These are phyloP conservation scores for Dictyostelium brefeldianum DNA, from an alignment of 78 protist species.

Conservation along the genomic window DNA sequence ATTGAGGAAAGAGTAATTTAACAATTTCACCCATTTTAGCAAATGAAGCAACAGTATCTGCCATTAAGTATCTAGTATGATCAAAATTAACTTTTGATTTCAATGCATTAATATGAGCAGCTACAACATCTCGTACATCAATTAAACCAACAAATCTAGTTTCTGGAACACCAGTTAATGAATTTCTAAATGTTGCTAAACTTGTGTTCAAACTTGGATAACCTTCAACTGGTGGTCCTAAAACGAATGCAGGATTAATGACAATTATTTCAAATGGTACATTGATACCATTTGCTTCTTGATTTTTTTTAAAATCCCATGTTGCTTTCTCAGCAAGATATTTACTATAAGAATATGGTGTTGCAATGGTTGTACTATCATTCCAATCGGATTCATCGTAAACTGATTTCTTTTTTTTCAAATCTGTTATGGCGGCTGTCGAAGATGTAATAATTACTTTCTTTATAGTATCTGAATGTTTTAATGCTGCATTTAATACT, in stretches of 20 bases:
- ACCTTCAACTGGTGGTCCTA: constrained; percentile 21
- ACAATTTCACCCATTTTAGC: background rate
- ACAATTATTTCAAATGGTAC: constrained; percentile 13
- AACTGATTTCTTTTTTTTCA: background rate
- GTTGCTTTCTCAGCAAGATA: constrained; percentile 42
- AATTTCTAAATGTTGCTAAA: constrained; percentile 2
- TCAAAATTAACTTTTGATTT: constrained; percentile 16
- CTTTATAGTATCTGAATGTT: constrained; percentile 7
- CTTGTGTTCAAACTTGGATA: constrained; percentile 18
- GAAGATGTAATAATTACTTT: constrained; percentile 57
- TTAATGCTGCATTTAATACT: constrained; percentile 34
- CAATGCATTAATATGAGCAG: background rate
- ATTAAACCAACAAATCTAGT: constrained; percentile 31
- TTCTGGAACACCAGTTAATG: background rate
- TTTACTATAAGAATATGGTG: constrained; percentile 36
- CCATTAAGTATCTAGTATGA: background rate
- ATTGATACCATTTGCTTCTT: background rate
- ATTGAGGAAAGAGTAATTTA: constrained; percentile 25
- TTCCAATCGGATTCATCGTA: constrained; percentile 42
- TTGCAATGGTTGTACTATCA: background rate
- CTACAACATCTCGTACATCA: constrained; percentile 43
- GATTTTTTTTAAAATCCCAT: background rate
- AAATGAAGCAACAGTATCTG: constrained; percentile 27
- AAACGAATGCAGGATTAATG: constrained; percentile 43
- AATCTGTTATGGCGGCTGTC: background rate